Evolutionary conservation across 306 rosid species (phyloP).

Genomic region (Pterocarpus santalinus): DNA sequence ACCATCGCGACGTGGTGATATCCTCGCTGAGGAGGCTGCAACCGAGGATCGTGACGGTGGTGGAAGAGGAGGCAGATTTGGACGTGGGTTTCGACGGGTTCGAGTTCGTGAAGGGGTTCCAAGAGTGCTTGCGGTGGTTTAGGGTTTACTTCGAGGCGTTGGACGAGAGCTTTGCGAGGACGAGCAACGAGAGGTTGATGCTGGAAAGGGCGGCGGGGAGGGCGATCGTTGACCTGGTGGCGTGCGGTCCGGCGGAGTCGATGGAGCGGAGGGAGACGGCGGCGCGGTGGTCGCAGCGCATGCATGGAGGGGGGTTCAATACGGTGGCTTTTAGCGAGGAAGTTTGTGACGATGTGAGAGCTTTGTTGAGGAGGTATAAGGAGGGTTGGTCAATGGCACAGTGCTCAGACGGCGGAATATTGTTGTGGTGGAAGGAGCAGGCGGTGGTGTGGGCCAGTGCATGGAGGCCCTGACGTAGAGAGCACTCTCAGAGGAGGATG

Average conservation of each 20-base stretch:
- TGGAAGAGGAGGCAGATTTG: slow-evolving; percentile 92
- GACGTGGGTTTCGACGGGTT: slow-evolving; percentile 74
- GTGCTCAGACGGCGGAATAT: slow-evolving; percentile 78
- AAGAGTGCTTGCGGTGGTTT: slow-evolving; percentile 93
- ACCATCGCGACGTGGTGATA: slow-evolving; percentile 65
- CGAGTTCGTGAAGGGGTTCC: slow-evolving; percentile 78
- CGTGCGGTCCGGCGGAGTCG: slow-evolving; percentile 63
- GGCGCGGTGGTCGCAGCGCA: slow-evolving; percentile 70
- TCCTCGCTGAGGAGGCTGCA: slow-evolving; percentile 58
- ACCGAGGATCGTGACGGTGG: slow-evolving; percentile 81
- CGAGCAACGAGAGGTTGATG: slow-evolving; percentile 80
- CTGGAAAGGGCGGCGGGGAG: slow-evolving; percentile 85
- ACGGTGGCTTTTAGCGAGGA: slow-evolving; percentile 82
- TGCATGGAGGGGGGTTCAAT: slow-evolving; percentile 72
- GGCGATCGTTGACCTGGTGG: slow-evolving; percentile 83
- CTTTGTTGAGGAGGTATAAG: slow-evolving; percentile 84
- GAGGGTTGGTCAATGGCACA: slow-evolving; percentile 92
- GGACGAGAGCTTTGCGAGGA: slow-evolving; percentile 78
- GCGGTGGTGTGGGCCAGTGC: slow-evolving; percentile 99
- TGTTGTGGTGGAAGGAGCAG: slow-evolving; percentile 85
- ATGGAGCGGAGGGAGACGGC: slow-evolving; percentile 82
- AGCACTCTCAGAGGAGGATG: background rate
- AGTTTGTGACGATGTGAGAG: slow-evolving; percentile 86
- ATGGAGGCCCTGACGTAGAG: slow-evolving; percentile 73
- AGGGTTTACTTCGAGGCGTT: slow-evolving; percentile 91